These are phyloP conservation scores for Protea cynaroides DNA, from an alignment of 164 flowering plant genomes.

Conservation along the genomic window DNA sequence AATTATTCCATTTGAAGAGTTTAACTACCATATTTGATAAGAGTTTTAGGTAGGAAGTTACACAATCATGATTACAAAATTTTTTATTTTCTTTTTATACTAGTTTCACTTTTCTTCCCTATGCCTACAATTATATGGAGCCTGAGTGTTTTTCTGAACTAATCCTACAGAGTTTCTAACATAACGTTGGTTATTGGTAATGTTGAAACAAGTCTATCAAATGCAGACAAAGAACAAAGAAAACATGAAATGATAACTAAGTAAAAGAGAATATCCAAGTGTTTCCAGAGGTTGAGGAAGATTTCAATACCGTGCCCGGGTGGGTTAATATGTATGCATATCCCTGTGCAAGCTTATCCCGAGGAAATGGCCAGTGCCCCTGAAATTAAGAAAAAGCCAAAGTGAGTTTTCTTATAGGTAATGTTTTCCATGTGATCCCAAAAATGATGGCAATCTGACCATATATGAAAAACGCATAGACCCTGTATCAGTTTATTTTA, in stretches of 20 bases:
- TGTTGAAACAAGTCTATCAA: background rate
- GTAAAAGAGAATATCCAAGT: background rate
- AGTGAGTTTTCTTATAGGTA: background rate
- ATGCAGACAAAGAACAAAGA: slow-evolving; percentile 1
- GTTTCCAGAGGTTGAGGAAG: background rate
- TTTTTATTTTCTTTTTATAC: no score
- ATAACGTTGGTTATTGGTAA: no score
- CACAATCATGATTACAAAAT: no score
- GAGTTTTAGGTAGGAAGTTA: no score
- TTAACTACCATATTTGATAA: no score
- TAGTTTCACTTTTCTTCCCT: no score
- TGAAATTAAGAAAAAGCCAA: slow-evolving; percentile 17
- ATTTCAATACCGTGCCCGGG: slow-evolving; percentile 48
- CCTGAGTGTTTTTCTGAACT: no score
- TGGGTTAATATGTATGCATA: slow-evolving; percentile 63
- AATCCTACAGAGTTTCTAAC: background rate
- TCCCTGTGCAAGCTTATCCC: slow-evolving; percentile 57
- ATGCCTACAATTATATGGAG: no score
- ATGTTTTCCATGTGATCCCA: background rate
- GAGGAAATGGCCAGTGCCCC: slow-evolving; percentile 71
- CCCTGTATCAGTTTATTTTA: no score
- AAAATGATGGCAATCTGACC: background rate
- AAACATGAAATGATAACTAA: background rate
- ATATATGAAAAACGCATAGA: no score
- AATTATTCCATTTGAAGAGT: no score